phyloP scores from a whole-genome alignment of 305 asterid species.

The Euphrasia arctica region DNA sequence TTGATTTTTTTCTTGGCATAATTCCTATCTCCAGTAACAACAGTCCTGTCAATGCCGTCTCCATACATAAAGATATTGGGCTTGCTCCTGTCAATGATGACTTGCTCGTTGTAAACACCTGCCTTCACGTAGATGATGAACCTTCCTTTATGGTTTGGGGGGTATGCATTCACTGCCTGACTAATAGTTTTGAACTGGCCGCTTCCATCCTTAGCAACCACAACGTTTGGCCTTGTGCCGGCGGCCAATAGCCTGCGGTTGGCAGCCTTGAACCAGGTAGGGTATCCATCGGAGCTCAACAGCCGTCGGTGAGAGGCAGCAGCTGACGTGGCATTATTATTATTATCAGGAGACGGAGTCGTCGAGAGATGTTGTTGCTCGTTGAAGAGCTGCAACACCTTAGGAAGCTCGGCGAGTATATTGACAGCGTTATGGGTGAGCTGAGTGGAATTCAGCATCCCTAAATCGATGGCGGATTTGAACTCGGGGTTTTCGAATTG shows the following conservation, averaged over 20 bases:
- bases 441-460: conserved; percentile 51
- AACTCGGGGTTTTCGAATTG: conserved; percentile 36
- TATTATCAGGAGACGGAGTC: no score
- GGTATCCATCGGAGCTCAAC: conserved; percentile 33
- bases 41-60: conserved; percentile 63
- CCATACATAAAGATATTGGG: conserved; percentile 59
- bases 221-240: conserved; percentile 36
- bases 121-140: conserved; percentile 61
- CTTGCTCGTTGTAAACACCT: conserved; percentile 53
- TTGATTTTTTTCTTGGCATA: conserved; percentile 18
- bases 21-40: conserved; percentile 49
- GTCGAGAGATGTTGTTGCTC: conserved; percentile 1
- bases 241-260: conserved; percentile 52
- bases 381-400: conserved; percentile 42
- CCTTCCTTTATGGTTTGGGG: conserved; percentile 39
- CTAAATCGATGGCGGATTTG: conserved; percentile 37
- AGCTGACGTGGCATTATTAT: neutral
- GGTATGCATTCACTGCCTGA: conserved; percentile 51
- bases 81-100: conserved; percentile 44
- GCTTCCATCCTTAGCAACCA: conserved; percentile 71
- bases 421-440: conserved; percentile 61
- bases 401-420: conserved; percentile 41
- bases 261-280: conserved; percentile 48
- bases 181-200: conserved; percentile 47
- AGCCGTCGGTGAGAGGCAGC: conserved; percentile 1